Percentiles rank a stretch among this genome's conserved stretches.
These are phyloP conservation scores for Acacia confusa DNA, from an alignment of 306 rosid species.

Conservation along the genomic window DNA sequence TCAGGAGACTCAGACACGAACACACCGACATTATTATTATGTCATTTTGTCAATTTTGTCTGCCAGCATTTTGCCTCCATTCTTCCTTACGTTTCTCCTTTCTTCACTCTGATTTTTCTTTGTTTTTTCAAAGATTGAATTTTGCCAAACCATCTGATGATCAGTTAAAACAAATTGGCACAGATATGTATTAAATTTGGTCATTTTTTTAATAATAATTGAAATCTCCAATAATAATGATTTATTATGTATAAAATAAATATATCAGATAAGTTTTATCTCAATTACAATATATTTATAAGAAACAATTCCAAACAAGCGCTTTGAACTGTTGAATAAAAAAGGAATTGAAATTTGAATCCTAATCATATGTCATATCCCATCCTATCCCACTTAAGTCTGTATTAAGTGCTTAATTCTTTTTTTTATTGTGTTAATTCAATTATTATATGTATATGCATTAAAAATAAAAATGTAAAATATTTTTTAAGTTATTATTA, in stretches of 20 bases:
- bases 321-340: background rate
- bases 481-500: background rate
- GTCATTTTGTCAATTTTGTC: background rate
- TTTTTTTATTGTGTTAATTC: background rate
- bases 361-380: background rate
- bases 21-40: background rate
- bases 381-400: background rate
- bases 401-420: background rate
- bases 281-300: too few relatives aligned
- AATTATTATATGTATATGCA: background rate
- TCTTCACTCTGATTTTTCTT: background rate
- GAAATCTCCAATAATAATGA: too few relatives aligned
- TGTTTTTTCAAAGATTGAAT: background rate
- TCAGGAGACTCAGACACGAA: background rate
- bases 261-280: too few relatives aligned
- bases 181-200: background rate
- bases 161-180: too few relatives aligned
- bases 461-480: background rate
- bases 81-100: background rate
- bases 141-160: too few relatives aligned
- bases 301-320: too few relatives aligned
- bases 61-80: background rate
- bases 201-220: too few relatives aligned
- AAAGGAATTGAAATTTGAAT: background rate
- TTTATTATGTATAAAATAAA: too few relatives aligned